These are phyloP conservation scores for Oryza punctata DNA, from an alignment of 176 grass and related monocot genomes.

Conservation along the genomic window DNA sequence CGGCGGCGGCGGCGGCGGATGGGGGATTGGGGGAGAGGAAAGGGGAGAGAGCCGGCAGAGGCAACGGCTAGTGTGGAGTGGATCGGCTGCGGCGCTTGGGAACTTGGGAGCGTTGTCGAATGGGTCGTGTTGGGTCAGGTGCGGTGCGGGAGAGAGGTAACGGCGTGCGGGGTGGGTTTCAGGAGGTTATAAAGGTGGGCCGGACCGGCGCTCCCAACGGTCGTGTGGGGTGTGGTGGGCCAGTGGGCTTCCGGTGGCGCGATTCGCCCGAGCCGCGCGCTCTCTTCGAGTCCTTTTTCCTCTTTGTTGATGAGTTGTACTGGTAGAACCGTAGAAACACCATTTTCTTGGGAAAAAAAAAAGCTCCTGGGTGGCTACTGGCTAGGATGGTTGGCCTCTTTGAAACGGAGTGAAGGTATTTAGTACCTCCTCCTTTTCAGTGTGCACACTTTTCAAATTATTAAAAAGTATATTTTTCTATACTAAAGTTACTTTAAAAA, in stretches of 20 bases:
- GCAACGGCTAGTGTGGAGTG: constrained; percentile 39
- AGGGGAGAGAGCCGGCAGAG: not conserved
- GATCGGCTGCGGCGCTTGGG: constrained; percentile 18
- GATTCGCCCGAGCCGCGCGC: not conserved
- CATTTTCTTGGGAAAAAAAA: too few species aligned
- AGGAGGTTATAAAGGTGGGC: constrained; percentile 39
- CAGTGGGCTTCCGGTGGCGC: constrained; percentile 19
- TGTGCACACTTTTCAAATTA: too few species aligned
- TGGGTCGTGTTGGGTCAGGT: not conserved
- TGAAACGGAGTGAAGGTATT: too few species aligned
- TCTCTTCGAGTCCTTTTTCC: not conserved
- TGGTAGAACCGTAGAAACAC: too few species aligned
- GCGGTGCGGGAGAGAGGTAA: not conserved
- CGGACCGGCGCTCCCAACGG: constrained; percentile 48
- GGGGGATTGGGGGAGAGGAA: not conserved
- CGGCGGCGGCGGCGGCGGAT: not conserved
- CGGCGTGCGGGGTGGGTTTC: not conserved
- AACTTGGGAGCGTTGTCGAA: constrained; percentile 33
- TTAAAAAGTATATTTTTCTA: too few species aligned
- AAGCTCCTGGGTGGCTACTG: too few species aligned
- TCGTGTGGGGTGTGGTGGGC: constrained; percentile 40
- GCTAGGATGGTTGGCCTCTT: too few species aligned
- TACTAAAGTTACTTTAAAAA: too few species aligned
- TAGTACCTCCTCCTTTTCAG: too few species aligned
- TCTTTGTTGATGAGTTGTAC: too few species aligned